phyloP scores from a whole-genome alignment of 176 grass and related monocot genomes.

The Paspalum notatum region DNA sequence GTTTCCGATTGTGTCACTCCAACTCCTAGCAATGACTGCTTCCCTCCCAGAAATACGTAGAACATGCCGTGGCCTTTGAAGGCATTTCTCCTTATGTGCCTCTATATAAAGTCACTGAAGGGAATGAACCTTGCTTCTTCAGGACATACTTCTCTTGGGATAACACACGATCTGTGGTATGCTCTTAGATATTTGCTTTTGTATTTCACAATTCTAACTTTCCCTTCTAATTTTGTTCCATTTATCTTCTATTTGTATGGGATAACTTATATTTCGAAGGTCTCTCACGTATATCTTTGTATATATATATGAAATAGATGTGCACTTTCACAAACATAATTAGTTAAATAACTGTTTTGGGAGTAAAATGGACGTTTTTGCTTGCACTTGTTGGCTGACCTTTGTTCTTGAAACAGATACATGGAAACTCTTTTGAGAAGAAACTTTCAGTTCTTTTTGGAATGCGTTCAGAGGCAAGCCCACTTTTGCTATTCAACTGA shows the following conservation, averaged over 20 bases:
- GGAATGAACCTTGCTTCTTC: constrained; percentile 93
- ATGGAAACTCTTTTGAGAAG: constrained; percentile 95
- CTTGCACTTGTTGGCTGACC: constrained; percentile 28
- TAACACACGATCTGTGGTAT: constrained; percentile 70
- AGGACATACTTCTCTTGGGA: constrained; percentile 95
- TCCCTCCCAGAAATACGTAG: constrained; percentile 72
- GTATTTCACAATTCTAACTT: neutral
- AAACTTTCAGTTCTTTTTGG: constrained; percentile 85
- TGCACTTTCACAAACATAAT: neutral
- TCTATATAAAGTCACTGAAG: constrained; percentile 83
- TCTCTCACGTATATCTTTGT: neutral
- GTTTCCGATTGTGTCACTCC: constrained; percentile 26
- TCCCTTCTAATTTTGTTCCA: constrained; percentile 26
- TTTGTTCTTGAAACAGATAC: constrained; percentile 65
- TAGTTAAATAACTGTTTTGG: too few species aligned
- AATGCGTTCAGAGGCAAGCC: constrained; percentile 67
- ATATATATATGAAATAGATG: neutral
- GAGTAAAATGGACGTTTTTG: too few species aligned
- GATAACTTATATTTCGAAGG: neutral
- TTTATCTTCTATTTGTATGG: constrained; percentile 1
- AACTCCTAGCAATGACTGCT: constrained; percentile 28
- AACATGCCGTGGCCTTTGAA: constrained; percentile 70
- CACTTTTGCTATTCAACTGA: constrained; percentile 17
- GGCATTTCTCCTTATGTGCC: constrained; percentile 71
- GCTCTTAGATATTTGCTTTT: constrained; percentile 33